Evolutionary conservation across 108 stramenopile species (phyloP).

Genomic region (Fragilaria crotonensis): DNA sequence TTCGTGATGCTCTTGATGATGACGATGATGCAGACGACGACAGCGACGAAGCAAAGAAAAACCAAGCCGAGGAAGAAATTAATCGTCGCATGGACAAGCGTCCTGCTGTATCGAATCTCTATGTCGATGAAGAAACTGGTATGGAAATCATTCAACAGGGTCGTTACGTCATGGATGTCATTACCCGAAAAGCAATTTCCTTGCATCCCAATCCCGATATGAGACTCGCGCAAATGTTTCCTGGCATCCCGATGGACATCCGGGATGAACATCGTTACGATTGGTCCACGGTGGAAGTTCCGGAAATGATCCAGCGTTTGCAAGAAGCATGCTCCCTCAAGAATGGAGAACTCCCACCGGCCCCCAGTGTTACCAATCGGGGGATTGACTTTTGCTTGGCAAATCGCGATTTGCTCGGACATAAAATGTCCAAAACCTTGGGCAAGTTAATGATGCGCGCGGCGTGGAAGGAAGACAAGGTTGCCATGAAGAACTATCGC

Average conservation of each 20-base stretch:
- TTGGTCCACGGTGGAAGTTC: constrained; percentile 53
- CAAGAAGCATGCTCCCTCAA: constrained; percentile 51
- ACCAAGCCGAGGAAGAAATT: not conserved
- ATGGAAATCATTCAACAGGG: constrained; percentile 71
- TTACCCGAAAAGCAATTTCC: constrained; percentile 69
- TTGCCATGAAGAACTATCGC: constrained; percentile 41
- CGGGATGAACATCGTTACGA: constrained; percentile 55
- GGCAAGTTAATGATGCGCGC: constrained; percentile 53
- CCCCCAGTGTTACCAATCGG: constrained; percentile 56
- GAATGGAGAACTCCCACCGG: constrained; percentile 41
- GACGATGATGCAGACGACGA: not conserved
- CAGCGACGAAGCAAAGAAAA: not conserved
- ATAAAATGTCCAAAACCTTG: constrained; percentile 51
- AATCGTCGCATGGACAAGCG: constrained; percentile 32
- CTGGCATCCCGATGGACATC: constrained; percentile 58
- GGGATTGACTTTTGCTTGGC: constrained; percentile 73
- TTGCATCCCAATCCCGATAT: constrained; percentile 26
- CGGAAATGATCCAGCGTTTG: constrained; percentile 54
- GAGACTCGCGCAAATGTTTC: constrained; percentile 80
- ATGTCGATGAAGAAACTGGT: constrained; percentile 79
- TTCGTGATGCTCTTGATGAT: constrained; percentile 4
- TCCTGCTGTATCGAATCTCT: constrained; percentile 59
- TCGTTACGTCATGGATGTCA: constrained; percentile 75
- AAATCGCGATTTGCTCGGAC: constrained; percentile 64
- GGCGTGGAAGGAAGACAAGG: constrained; percentile 35